phyloP scores from a whole-genome alignment of 2,329 filamentous ascomycete species.

The Monosporascus sp. region DNA sequence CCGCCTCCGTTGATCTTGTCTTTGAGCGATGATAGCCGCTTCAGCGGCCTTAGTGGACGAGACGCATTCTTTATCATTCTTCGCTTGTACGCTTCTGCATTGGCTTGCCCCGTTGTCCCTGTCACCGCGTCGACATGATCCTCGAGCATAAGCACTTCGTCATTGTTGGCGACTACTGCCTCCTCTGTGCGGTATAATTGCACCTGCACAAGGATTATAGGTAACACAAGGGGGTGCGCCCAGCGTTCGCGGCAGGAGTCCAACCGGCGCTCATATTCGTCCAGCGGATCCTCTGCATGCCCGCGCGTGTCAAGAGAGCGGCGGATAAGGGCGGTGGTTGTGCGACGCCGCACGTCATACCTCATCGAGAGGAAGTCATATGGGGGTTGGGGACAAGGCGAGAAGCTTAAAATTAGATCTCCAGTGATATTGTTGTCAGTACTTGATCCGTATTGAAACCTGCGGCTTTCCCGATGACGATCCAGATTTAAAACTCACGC shows the following conservation, averaged over 20 bases:
- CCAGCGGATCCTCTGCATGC: constrained; percentile 37
- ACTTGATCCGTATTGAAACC: neutral
- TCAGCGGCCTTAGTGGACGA: constrained; percentile 17
- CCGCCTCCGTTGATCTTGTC: constrained; percentile 13
- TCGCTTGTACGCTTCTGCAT: constrained; percentile 17
- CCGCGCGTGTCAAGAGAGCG: constrained; percentile 38
- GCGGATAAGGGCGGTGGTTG: constrained; percentile 36
- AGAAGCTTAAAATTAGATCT: constrained; percentile 41
- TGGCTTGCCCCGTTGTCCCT: constrained; percentile 24
- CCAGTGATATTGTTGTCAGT: constrained; percentile 6
- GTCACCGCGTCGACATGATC: constrained; percentile 38
- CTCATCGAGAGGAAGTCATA: constrained; percentile 44
- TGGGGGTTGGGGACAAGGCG: constrained; percentile 37
- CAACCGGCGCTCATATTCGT: constrained; percentile 41
- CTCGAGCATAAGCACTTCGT: constrained; percentile 36
- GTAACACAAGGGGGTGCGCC: constrained; percentile 40
- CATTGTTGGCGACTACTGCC: constrained; percentile 38
- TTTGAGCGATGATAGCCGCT: constrained; percentile 20
- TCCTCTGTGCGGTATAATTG: constrained; percentile 41
- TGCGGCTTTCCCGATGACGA: no score
- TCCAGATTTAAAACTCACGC: constrained; percentile 14
- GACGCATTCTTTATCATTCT: constrained; percentile 10
- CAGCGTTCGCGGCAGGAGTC: constrained; percentile 40
- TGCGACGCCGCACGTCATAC: constrained; percentile 34
- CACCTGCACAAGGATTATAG: constrained; percentile 41